Conservation (phyloP, 2,329 filamentous ascomycete genomes). For the Gyromitra esculenta region DNA sequence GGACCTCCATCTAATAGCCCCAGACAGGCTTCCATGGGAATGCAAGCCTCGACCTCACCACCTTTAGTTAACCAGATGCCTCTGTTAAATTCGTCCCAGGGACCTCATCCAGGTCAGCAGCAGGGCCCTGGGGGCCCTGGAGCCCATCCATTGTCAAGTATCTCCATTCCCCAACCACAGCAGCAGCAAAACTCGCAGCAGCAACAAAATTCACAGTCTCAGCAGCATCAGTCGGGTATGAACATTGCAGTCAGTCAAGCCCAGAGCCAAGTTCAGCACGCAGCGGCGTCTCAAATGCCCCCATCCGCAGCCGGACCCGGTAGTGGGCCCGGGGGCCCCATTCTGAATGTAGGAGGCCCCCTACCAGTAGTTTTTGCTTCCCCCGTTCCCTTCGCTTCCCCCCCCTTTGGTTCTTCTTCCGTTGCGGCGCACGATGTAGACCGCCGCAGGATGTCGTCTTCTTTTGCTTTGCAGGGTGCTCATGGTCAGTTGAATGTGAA, state of each 20-base stretch:
- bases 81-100: slow-evolving; percentile 45
- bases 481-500: slow-evolving; percentile 61
- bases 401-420: slow-evolving; percentile 49
- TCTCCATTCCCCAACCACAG: slow-evolving; percentile 21
- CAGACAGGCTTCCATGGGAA: slow-evolving; percentile 42
- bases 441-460: slow-evolving; percentile 51
- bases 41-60: slow-evolving; percentile 45
- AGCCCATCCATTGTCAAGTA: slow-evolving; percentile 34
- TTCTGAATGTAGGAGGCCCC: slow-evolving; percentile 56
- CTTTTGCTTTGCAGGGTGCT: slow-evolving; percentile 54
- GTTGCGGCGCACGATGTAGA: slow-evolving; percentile 51
- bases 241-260: slow-evolving; percentile 33
- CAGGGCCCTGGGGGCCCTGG: slow-evolving; percentile 12
- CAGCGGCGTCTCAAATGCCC: slow-evolving; percentile 51
- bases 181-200: slow-evolving; percentile 38
- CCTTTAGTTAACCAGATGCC: slow-evolving; percentile 46
- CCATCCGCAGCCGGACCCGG: slow-evolving; percentile 54
- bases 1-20: slow-evolving; percentile 45
- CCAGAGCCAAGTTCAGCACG: slow-evolving; percentile 48
- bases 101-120: slow-evolving; percentile 47
- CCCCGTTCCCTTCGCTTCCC: slow-evolving; percentile 48
- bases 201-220: slow-evolving; percentile 22
- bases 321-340: slow-evolving; percentile 55
- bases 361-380: slow-evolving; percentile 48
- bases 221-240: slow-evolving; percentile 41